A percentile compares a stretch with the other conserved stretches of the same genome.
Evolutionary conservation across 1,284 basidiomycete species (phyloP).

Genomic region (Puccinia brachypodii): DNA sequence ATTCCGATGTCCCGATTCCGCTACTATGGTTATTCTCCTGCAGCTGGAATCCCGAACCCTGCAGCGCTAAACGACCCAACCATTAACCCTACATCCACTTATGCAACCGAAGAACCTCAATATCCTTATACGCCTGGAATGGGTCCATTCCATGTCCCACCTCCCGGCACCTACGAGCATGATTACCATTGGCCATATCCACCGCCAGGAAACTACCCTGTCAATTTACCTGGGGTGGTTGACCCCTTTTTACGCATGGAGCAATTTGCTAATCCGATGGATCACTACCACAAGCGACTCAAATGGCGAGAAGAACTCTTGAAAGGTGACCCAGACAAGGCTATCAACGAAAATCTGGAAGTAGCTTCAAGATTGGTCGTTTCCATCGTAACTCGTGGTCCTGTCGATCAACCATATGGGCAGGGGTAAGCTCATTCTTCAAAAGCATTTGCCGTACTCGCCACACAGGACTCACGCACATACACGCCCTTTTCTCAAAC

Average conservation of each 20-base stretch:
- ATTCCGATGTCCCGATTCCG: neutral
- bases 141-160: neutral
- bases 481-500: neutral
- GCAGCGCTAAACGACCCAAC: neutral
- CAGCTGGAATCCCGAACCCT: neutral
- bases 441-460: neutral
- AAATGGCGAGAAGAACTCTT: conserved; percentile 43
- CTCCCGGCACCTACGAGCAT: neutral
- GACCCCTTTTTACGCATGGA: neutral
- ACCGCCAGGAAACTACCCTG: neutral
- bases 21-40: neutral
- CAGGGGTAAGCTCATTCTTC: conserved; percentile 25
- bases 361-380: conserved; percentile 29
- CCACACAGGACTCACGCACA: neutral
- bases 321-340: conserved; percentile 39
- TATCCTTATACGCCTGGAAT: neutral
- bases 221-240: neutral
- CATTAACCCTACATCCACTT: neutral
- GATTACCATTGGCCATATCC: neutral
- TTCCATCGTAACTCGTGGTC: conserved; percentile 38
- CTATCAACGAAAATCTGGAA: conserved; percentile 21
- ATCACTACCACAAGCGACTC: conserved; percentile 2
- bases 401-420: conserved; percentile 31
- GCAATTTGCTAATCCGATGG: conserved; percentile 10
- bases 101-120: neutral